phyloP scores from a whole-genome alignment of 2,329 filamentous ascomycete species.

The Pseudocercospora fuligena region DNA sequence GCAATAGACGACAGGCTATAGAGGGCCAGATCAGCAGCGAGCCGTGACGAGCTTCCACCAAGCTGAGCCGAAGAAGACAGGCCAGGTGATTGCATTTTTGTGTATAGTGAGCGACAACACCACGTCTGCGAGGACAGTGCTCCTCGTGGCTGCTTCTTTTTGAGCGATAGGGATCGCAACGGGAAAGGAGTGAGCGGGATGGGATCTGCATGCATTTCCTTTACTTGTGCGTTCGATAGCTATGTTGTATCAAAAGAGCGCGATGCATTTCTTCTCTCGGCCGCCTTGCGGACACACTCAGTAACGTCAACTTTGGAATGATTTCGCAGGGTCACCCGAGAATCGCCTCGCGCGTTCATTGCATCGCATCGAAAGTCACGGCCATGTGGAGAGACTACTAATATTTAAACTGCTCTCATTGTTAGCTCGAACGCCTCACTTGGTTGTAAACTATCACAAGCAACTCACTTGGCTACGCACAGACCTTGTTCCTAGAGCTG shows the following conservation, averaged over 20 bases:
- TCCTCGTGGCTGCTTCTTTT: conserved; percentile 10
- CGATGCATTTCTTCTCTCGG: conserved; percentile 14
- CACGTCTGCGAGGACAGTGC: background rate
- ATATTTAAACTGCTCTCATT: no score
- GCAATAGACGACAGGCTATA: conserved; percentile 20
- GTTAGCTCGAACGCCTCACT: background rate
- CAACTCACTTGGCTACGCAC: background rate
- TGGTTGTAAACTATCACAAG: background rate
- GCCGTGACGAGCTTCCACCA: conserved; percentile 2
- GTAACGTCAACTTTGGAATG: background rate
- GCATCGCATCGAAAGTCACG: background rate
- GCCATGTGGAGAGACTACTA: no score
- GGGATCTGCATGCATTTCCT: conserved; percentile 3
- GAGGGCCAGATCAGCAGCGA: conserved; percentile 12
- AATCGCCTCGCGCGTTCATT: background rate
- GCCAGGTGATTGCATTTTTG: conserved; percentile 21
- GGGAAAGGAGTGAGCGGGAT: background rate
- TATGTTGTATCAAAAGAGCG: conserved; percentile 25
- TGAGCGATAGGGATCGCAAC: conserved; percentile 7
- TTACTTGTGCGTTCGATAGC: conserved; percentile 15
- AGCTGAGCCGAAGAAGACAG: conserved; percentile 2
- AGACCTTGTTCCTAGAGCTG: background rate
- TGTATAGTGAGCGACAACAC: conserved; percentile 30
- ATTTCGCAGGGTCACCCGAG: no score
- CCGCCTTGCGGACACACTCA: background rate